A percentile compares a stretch with the other conserved stretches of the same genome.
Conservation (phyloP, 164 flowering plant genomes). For the Aristolochia contorta region DNA sequence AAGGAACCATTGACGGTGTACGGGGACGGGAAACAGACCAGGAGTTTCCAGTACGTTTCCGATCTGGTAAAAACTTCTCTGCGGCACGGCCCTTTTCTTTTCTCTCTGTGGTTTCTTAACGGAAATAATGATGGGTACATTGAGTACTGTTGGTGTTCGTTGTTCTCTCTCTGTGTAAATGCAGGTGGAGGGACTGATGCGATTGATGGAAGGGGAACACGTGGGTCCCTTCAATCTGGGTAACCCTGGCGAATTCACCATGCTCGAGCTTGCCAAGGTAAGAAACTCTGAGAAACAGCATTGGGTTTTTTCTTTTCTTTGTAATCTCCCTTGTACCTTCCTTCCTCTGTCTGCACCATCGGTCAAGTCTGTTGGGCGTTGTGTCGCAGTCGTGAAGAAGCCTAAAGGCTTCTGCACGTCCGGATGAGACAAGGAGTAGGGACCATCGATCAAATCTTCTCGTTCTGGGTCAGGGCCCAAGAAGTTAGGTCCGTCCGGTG, state of each 20-base stretch:
- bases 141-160: no score
- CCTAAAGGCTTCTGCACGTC: no score
- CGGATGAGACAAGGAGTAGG: no score
- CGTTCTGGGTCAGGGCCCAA: no score
- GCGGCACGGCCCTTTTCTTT: no score
- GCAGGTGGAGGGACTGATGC: constrained; percentile 27
- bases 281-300: not conserved
- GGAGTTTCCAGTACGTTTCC: constrained; percentile 96
- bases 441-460: no score
- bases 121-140: no score
- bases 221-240: constrained; percentile 30
- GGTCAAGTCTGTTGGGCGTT: no score
- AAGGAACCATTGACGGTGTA: constrained; percentile 93
- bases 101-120: no score
- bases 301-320: no score
- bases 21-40: constrained; percentile 96
- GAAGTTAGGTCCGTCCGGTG: no score
- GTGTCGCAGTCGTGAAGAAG: no score
- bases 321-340: not conserved
- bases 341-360: not conserved
- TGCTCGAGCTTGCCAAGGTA: constrained; percentile 28
- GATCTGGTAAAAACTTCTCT: constrained; percentile 82
- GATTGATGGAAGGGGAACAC: constrained; percentile 30
- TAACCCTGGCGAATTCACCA: constrained; percentile 26
- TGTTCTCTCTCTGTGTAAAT: not conserved